These are phyloP conservation scores for Penicillium paradoxum DNA, from an alignment of 495 filamentous ascomycete genomes.

Conservation along the genomic window DNA sequence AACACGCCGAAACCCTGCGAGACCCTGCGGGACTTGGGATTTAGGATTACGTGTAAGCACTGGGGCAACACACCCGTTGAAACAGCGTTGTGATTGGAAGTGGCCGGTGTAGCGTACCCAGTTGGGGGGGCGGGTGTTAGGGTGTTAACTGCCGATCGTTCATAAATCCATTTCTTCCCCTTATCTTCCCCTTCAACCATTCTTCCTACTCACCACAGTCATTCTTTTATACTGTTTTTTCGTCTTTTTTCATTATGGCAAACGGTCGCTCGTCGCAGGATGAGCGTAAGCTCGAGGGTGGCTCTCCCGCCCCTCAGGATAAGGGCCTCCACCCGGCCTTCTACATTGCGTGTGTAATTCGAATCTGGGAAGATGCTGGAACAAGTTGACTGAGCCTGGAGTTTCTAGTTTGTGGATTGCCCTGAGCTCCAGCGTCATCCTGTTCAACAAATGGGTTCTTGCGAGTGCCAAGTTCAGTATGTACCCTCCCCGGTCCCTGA, in stretches of 20 bases:
- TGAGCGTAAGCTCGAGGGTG: conserved; percentile 33
- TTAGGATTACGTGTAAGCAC: conserved; percentile 6
- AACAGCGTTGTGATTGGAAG: conserved; percentile 5
- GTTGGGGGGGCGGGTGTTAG: neutral
- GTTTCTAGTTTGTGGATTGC: conserved; percentile 72
- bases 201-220: conserved; percentile 29
- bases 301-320: conserved; percentile 18
- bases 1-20: neutral
- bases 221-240: conserved; percentile 25
- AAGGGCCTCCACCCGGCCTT: conserved; percentile 64
- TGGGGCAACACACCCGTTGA: conserved; percentile 1
- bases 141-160: conserved; percentile 11
- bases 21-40: too few relatives aligned
- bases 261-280: conserved; percentile 31
- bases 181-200: conserved; percentile 7
- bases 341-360: conserved; percentile 70
- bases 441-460: conserved; percentile 98
- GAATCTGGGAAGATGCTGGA: neutral
- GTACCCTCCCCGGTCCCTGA: conserved; percentile 20
- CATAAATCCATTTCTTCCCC: conserved; percentile 17
- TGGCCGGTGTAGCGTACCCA: neutral
- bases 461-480: conserved; percentile 71
- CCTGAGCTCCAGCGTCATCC: conserved; percentile 82
- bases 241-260: conserved; percentile 22
- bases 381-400: conserved; percentile 6